phyloP scores from a whole-genome alignment of 257 asterid species.

The Scutellaria barbata region DNA sequence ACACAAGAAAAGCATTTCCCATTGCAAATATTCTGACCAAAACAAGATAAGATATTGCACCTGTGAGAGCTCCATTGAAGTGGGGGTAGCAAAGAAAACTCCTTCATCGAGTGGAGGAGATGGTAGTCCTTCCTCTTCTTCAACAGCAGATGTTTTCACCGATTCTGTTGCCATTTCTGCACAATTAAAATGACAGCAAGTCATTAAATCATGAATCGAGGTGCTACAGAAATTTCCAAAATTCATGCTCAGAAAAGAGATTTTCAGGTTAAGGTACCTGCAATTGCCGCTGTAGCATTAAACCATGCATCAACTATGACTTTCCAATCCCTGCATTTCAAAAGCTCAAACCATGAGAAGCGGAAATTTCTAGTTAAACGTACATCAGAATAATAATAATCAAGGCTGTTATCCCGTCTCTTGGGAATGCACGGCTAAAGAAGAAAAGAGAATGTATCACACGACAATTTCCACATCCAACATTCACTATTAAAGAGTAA shows the following conservation, averaged over 20 bases:
- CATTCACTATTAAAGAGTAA: not conserved
- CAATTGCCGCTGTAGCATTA: constrained; percentile 54
- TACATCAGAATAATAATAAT: not conserved
- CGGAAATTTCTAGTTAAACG: not conserved
- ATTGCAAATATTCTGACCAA: not conserved
- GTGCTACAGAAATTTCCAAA: not conserved
- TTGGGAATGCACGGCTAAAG: not conserved
- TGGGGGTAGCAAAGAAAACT: constrained; percentile 67
- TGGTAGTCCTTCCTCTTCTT: constrained; percentile 91
- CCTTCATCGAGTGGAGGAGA: constrained; percentile 98
- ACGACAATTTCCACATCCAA: not conserved
- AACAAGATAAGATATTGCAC: constrained; percentile 40
- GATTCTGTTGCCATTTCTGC: constrained; percentile 71
- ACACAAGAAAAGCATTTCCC: constrained; percentile 7
- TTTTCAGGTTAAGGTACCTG: constrained; percentile 46
- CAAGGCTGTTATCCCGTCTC: constrained; percentile 9
- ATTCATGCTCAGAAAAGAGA: constrained; percentile 13
- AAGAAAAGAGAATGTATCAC: not conserved
- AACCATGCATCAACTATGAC: constrained; percentile 77
- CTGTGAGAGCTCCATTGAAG: constrained; percentile 78
- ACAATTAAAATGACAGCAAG: constrained; percentile 28
- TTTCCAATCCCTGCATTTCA: constrained; percentile 79
- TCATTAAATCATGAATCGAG: constrained; percentile 15
- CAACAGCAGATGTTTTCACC: constrained; percentile 59
- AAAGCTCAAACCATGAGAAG: constrained; percentile 32